Percentiles rank a stretch among this genome's conserved stretches.
phyloP scores from a whole-genome alignment of 345 rosid genomes.

The Cardamine resedifolia region DNA sequence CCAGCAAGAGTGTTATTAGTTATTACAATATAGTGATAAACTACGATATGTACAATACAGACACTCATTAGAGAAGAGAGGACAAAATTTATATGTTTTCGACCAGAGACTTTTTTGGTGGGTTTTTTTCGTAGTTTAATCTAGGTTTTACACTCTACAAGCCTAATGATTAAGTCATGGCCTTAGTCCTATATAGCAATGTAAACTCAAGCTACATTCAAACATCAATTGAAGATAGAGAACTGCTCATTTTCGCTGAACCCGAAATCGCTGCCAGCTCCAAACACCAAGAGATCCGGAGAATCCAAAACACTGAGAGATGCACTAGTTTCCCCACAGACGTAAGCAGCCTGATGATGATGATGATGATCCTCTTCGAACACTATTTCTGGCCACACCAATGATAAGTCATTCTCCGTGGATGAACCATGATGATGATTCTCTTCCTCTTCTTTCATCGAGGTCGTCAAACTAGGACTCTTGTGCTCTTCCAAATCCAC shows the following conservation, averaged over 20 bases:
- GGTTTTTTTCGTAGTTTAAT: not conserved
- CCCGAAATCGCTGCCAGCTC: constrained; percentile 15
- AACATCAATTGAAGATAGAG: constrained; percentile 12
- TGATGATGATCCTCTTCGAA: constrained; percentile 29
- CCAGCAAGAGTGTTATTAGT: not conserved
- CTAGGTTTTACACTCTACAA: constrained; percentile 8
- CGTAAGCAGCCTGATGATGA: constrained; percentile 11
- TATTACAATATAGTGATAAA: not conserved
- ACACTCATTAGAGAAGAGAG: not conserved
- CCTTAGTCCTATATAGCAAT: constrained; percentile 7
- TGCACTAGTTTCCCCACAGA: constrained; percentile 17
- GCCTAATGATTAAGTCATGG: constrained; percentile 8
- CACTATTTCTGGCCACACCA: constrained; percentile 29
- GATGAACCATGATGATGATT: constrained; percentile 25
- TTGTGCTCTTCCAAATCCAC: constrained; percentile 31
- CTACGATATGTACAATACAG: not conserved
- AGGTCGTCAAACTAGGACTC: constrained; percentile 25
- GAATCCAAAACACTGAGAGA: constrained; percentile 14
- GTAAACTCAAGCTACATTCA: constrained; percentile 19
- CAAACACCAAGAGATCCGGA: constrained; percentile 7
- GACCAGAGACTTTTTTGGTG: not conserved
- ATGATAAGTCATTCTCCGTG: constrained; percentile 22
- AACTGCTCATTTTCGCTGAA: constrained; percentile 18
- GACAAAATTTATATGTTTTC: constrained; percentile 3
- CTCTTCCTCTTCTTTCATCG: constrained; percentile 28